phyloP scores from a whole-genome alignment of 108 stramenopile genomes.

The Cyclotella cryptica region DNA sequence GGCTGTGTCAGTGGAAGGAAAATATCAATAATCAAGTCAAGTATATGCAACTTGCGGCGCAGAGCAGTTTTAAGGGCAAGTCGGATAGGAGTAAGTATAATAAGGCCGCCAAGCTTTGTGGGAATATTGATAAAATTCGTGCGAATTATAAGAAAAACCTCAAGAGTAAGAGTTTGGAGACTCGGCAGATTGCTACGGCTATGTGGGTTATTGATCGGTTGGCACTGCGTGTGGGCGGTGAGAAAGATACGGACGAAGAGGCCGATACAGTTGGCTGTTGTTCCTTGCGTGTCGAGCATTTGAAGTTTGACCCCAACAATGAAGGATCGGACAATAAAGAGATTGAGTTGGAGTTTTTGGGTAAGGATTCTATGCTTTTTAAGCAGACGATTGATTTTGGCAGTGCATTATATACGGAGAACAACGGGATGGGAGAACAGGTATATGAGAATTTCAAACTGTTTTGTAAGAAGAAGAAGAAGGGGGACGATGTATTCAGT shows the following conservation, averaged over 20 bases:
- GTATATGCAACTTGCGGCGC: slow-evolving; percentile 98
- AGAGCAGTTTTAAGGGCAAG: slow-evolving; percentile 99
- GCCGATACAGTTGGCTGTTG: slow-evolving; percentile 99
- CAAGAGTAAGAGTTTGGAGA: slow-evolving; percentile 75
- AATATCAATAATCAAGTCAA: slow-evolving; percentile 95
- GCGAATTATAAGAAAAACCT: slow-evolving; percentile 92
- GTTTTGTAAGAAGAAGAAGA: slow-evolving; percentile 93
- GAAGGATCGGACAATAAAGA: slow-evolving; percentile 84
- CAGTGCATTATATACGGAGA: slow-evolving; percentile 81
- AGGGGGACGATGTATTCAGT: slow-evolving; percentile 95
- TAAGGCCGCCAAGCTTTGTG: slow-evolving; percentile 96
- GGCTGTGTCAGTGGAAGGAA: slow-evolving; percentile 98
- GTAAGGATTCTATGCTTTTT: slow-evolving; percentile 99
- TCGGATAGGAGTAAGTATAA: slow-evolving; percentile 96
- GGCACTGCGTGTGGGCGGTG: slow-evolving; percentile 99
- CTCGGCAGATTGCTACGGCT: slow-evolving; percentile 96
- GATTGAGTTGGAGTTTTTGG: slow-evolving; percentile 99
- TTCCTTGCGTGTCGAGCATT: slow-evolving; percentile 97
- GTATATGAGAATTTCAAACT: slow-evolving; percentile 92
- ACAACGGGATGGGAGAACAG: slow-evolving; percentile 82
- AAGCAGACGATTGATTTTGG: slow-evolving; percentile 99
- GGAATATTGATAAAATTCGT: slow-evolving; percentile 96
- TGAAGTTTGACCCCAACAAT: slow-evolving; percentile 92
- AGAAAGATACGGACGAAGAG: slow-evolving; percentile 99
- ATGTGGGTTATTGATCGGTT: slow-evolving; percentile 99